Base-by-base conservation (phyloP, 1,284 basidiomycete genomes). In the Ceraceosorus guamensis region DNA sequence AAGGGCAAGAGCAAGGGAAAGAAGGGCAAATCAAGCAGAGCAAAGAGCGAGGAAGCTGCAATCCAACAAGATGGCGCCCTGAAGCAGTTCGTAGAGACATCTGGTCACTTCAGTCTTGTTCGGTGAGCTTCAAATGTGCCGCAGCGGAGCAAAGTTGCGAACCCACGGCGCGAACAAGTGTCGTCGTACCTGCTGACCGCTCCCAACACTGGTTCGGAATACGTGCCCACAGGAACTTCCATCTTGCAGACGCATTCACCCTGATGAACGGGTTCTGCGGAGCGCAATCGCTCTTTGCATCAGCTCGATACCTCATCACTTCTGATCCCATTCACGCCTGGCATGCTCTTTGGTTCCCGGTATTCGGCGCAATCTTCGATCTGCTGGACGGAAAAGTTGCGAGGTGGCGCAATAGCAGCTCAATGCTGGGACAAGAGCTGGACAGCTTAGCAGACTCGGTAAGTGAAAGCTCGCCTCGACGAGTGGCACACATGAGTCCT, bases 261-360 rank as follows among this genome's bases (percentile, higher is more conserved):
- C 90, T 99, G 65, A 93, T 95, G 87, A 99, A 99, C 76, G 95
- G 95, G 44, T 89, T 98, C 76, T 99, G 95, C 79, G 95, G 95
- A 57, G 89, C 89, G 13, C 87, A 96, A 69, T 96, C 92, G 44
- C 82, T 99, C 65, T 93, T 93, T 77, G 91, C 88, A 39, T 92
- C 89, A 6, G 90, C 87, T 43, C 85, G 86, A 59, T 93, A 93
- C 78, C 82, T 93, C 63, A 71, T 89, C 53, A 87, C 87, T 32
- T 84, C 86, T 64, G 89, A 98, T 76, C 73, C 73, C 5, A 82
- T 83, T 59, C 68, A 73, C 49, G 66, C 67, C 13, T 78, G 78
- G 78, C 83, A 84, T 52, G 95, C 92, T 5, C 84, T 95, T 60
- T 80, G 83, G 54, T 85, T 93, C 71, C 95, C 95, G 13, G 81